phyloP scores from a whole-genome alignment of 2,329 filamentous ascomycete species.

The Biscogniauxia mediterranea region DNA sequence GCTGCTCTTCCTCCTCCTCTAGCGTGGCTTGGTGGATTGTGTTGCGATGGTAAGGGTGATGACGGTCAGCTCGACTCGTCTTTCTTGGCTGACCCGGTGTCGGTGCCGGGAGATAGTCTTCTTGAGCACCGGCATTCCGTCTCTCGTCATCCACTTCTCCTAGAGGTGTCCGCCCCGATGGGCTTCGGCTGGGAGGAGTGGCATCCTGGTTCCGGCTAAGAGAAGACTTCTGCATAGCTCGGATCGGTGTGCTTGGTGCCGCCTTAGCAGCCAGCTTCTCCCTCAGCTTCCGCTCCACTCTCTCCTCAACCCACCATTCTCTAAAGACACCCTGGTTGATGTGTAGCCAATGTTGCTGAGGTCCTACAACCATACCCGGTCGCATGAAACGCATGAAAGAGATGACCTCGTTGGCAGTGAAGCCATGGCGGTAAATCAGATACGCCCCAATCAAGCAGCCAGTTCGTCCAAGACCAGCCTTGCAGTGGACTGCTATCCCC shows the following conservation, averaged over 20 bases:
- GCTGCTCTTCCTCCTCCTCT: constrained; percentile 48
- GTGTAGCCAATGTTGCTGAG: constrained; percentile 98
- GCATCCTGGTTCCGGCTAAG: constrained; percentile 65
- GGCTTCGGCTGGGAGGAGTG: constrained; percentile 79
- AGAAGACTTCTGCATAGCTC: constrained; percentile 58
- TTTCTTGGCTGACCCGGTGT: constrained; percentile 96
- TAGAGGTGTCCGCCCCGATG: constrained; percentile 77
- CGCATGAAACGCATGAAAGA: constrained; percentile 99
- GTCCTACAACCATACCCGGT: constrained; percentile 97
- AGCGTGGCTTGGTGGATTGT: constrained; percentile 42
- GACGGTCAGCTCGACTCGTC: constrained; percentile 73
- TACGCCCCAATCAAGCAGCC: constrained; percentile 97
- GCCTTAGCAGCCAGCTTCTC: constrained; percentile 55
- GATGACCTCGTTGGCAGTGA: constrained; percentile 96
- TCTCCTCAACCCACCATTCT: constrained; percentile 97
- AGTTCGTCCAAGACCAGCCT: constrained; percentile 91
- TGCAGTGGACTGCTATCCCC: constrained; percentile 97
- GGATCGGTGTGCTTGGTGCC: constrained; percentile 59
- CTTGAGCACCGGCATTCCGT: constrained; percentile 65
- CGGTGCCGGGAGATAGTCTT: constrained; percentile 90
- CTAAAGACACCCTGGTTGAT: constrained; percentile 95
- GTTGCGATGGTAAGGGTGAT: constrained; percentile 68
- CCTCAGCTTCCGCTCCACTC: constrained; percentile 66
- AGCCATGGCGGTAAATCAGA: constrained; percentile 94
- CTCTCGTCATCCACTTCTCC: constrained; percentile 88